phyloP scores from a whole-genome alignment of 495 filamentous ascomycete genomes.

The Penicillium alfredii region DNA sequence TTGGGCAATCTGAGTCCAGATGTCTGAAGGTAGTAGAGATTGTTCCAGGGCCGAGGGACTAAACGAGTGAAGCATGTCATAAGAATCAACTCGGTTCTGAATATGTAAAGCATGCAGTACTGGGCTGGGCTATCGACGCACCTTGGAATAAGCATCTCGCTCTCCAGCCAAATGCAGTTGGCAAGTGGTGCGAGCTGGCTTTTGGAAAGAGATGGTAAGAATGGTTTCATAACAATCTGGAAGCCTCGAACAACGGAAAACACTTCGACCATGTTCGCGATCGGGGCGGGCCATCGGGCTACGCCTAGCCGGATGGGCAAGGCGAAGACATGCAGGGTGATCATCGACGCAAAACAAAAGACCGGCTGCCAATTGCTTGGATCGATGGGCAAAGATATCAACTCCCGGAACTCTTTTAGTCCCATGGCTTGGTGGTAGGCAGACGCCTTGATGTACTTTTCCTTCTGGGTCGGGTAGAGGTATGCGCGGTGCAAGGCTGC shows the following conservation, averaged over 20 bases:
- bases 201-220: slow-evolving; percentile 10
- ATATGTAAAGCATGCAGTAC: not conserved
- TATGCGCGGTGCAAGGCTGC: slow-evolving; percentile 33
- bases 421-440: slow-evolving; percentile 22
- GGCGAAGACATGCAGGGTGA: slow-evolving; percentile 31
- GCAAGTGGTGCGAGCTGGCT: slow-evolving; percentile 17
- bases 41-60: slow-evolving; percentile 11
- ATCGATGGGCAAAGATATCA: slow-evolving; percentile 23
- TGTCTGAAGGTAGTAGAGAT: slow-evolving; percentile 17
- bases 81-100: not conserved
- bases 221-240: slow-evolving; percentile 19
- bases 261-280: slow-evolving; percentile 15
- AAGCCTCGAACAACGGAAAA: slow-evolving; percentile 17
- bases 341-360: slow-evolving; percentile 36
- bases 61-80: not conserved
- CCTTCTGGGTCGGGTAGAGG: slow-evolving; percentile 9
- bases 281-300: slow-evolving; percentile 15
- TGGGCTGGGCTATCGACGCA: not conserved
- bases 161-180: slow-evolving; percentile 13
- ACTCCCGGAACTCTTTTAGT: slow-evolving; percentile 17
- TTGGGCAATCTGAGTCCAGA: slow-evolving; percentile 9
- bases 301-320: slow-evolving; percentile 20
- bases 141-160: slow-evolving; percentile 16
- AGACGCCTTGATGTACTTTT: slow-evolving; percentile 23
- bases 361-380: slow-evolving; percentile 33